Evolutionary conservation across 2,329 filamentous ascomycete genomes (phyloP).

Genomic region (Albophoma yamanashiensis): DNA sequence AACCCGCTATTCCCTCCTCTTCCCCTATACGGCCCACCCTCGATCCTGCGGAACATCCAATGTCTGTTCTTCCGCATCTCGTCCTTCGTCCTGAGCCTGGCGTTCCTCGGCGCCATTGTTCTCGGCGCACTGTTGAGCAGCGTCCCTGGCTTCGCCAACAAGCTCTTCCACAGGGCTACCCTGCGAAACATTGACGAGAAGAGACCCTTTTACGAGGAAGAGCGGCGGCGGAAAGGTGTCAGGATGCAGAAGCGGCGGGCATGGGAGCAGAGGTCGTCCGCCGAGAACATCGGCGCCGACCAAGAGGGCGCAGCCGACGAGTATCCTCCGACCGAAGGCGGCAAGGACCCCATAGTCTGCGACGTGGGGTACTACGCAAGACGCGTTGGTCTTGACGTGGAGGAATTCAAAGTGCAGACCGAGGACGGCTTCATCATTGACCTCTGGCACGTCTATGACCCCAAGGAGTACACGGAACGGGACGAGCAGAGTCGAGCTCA

Average conservation of each 20-base stretch:
- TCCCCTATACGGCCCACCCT: slow-evolving; percentile 70
- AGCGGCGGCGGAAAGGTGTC: slow-evolving; percentile 45
- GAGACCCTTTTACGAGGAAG: slow-evolving; percentile 65
- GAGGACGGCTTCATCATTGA: slow-evolving; percentile 89
- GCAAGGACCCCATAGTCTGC: slow-evolving; percentile 65
- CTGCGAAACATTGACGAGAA: slow-evolving; percentile 46
- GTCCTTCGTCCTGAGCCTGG: slow-evolving; percentile 66
- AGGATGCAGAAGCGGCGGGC: slow-evolving; percentile 46
- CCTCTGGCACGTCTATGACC: slow-evolving; percentile 84
- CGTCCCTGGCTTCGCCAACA: slow-evolving; percentile 39
- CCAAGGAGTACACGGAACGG: slow-evolving; percentile 54
- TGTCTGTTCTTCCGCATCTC: slow-evolving; percentile 53
- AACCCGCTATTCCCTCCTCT: slow-evolving; percentile 78
- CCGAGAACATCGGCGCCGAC: slow-evolving; percentile 27
- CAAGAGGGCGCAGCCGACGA: slow-evolving; percentile 35
- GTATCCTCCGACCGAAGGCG: slow-evolving; percentile 70
- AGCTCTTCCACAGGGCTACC: slow-evolving; percentile 41
- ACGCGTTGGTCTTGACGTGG: slow-evolving; percentile 76
- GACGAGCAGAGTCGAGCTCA: slow-evolving; percentile 39
- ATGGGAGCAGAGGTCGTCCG: slow-evolving; percentile 45
- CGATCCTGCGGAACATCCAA: slow-evolving; percentile 52
- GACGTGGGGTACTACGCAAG: slow-evolving; percentile 81
- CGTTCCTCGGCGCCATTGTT: slow-evolving; percentile 68
- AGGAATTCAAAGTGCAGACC: slow-evolving; percentile 75
- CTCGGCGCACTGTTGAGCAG: slow-evolving; percentile 61